These are phyloP conservation scores for Glycyrrhiza uralensis DNA, from an alignment of 306 rosid species.

Conservation along the genomic window DNA sequence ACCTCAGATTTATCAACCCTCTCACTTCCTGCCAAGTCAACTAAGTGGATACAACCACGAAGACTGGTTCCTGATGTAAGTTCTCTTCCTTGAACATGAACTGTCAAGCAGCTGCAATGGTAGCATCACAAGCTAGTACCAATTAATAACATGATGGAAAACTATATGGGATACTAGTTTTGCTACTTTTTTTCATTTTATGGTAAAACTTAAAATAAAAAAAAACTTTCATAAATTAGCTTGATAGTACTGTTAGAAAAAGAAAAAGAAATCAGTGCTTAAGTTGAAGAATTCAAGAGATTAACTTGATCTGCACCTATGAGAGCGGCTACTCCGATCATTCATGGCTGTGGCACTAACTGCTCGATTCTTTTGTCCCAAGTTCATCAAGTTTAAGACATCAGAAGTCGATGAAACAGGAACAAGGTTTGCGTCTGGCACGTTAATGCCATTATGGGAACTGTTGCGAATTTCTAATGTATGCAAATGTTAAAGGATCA, in stretches of 20 bases:
- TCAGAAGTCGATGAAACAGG: conserved; percentile 76
- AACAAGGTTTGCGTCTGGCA: conserved; percentile 82
- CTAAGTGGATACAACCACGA: conserved; percentile 90
- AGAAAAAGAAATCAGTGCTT: background rate
- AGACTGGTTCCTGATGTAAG: conserved; percentile 55
- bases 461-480: conserved; percentile 87
- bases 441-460: conserved; percentile 78
- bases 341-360: conserved; percentile 90
- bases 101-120: conserved; percentile 84
- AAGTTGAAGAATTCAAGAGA: background rate
- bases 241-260: background rate
- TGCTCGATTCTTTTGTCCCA: conserved; percentile 79
- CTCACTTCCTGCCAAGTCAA: conserved; percentile 97
- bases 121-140: conserved; percentile 26
- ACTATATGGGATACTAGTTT: background rate
- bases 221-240: background rate
- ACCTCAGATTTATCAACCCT: conserved; percentile 95
- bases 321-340: conserved; percentile 92
- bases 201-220: background rate
- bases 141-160: conserved; percentile 16
- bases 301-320: conserved; percentile 47
- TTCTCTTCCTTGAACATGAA: conserved; percentile 88
- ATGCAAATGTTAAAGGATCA: conserved; percentile 37
- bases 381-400: conserved; percentile 73
- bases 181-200: background rate